Conservation (phyloP, 805 yeast genomes). For the Ogataea allantospora region DNA sequence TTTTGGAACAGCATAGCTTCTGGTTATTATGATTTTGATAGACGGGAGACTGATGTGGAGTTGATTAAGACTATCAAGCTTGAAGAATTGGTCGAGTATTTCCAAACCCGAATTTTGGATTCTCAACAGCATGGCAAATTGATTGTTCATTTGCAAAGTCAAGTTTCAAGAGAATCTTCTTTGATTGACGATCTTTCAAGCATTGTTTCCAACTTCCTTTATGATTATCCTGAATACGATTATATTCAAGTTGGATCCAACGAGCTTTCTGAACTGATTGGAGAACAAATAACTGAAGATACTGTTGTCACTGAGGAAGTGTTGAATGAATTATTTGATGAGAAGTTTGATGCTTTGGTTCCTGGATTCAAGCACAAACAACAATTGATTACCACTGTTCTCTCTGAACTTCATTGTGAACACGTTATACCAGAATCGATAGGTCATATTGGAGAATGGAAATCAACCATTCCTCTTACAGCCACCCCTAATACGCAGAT, state of each 20-base stretch:
- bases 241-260: slow-evolving; percentile 26
- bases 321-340: slow-evolving; percentile 15
- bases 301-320: slow-evolving; percentile 11
- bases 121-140: slow-evolving; percentile 37
- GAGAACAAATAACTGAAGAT: slow-evolving; percentile 13
- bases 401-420: slow-evolving; percentile 16
- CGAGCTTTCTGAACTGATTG: slow-evolving; percentile 23
- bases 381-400: slow-evolving; percentile 19
- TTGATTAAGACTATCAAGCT: slow-evolving; percentile 52
- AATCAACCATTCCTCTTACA: slow-evolving; percentile 50
- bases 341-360: slow-evolving; percentile 16
- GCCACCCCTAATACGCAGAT: slow-evolving; percentile 58
- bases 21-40: slow-evolving; percentile 77
- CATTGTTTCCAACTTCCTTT: slow-evolving; percentile 31
- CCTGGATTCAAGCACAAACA: slow-evolving; percentile 21
- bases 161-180: slow-evolving; percentile 28
- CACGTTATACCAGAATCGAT: slow-evolving; percentile 31
- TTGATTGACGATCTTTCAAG: slow-evolving; percentile 26
- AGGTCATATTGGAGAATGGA: slow-evolving; percentile 51
- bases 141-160: slow-evolving; percentile 65
- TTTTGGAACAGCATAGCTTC: slow-evolving; percentile 66
- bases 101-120: slow-evolving; percentile 40
- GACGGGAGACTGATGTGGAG: slow-evolving; percentile 55
- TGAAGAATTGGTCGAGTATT: slow-evolving; percentile 57
- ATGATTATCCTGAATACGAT: slow-evolving; percentile 28